Conservation (phyloP, 139 green algal species). For the Mychonastes homosphaera region DNA sequence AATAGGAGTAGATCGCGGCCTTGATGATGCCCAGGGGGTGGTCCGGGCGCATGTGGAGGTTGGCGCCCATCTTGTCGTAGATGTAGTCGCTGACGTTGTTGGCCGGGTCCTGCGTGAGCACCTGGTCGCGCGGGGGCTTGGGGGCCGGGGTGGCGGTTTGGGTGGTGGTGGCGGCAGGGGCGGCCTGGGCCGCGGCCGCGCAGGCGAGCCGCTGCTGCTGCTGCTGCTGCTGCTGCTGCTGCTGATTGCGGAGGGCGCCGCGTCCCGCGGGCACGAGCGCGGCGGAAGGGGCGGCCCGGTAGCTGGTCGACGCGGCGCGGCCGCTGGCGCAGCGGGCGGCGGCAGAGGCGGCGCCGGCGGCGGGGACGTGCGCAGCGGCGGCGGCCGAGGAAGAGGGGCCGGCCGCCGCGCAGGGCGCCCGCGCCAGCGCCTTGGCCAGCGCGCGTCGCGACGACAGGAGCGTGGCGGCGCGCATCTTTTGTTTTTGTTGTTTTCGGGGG, state of each 20-base stretch:
- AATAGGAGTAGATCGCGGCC: constrained; percentile 91
- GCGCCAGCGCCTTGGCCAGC: constrained; percentile 5
- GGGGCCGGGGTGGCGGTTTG: no score
- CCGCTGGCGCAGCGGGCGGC: not conserved
- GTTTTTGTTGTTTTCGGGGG: no score
- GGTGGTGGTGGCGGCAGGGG: constrained; percentile 6
- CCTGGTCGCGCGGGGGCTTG: constrained; percentile 40
- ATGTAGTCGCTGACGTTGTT: constrained; percentile 98
- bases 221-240: not conserved
- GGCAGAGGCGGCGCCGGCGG: not conserved
- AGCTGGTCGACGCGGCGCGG: constrained; percentile 11
- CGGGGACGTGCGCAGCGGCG: not conserved
- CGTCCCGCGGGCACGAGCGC: no score
- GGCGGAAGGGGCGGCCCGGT: no score
- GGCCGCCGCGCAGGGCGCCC: not conserved
- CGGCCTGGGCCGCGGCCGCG: constrained; percentile 1
- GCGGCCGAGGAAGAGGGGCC: not conserved
- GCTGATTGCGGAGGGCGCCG: not conserved
- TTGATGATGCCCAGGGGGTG: constrained; percentile 97
- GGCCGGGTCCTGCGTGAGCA: constrained; percentile 64
- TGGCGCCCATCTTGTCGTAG: constrained; percentile 84
- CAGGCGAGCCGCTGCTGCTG: not conserved
- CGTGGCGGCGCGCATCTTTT: constrained; percentile 14
- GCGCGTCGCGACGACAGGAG: constrained; percentile 10
- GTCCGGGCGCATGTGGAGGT: constrained; percentile 71